Percentiles rank a stretch among this genome's conserved stretches.
These are phyloP conservation scores for Coccomyxa subellipsoidea DNA, from an alignment of 163 green algal genomes.

Conservation along the genomic window DNA sequence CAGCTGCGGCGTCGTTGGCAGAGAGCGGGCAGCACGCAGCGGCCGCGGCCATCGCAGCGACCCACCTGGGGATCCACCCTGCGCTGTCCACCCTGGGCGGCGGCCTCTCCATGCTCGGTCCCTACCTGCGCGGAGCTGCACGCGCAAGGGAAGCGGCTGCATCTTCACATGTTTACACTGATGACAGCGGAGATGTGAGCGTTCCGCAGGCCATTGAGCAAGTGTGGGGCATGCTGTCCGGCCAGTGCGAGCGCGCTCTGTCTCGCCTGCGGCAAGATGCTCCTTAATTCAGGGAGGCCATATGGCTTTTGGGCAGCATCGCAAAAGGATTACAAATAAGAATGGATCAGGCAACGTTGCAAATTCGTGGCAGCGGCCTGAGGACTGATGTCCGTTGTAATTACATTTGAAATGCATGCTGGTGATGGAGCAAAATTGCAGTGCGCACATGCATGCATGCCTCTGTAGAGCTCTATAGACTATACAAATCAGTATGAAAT, in stretches of 20 bases:
- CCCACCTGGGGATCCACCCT: conserved; percentile 2
- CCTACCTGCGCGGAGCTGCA: not conserved
- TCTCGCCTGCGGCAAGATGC: not conserved
- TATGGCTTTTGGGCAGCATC: not conserved
- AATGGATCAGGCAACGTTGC: not conserved
- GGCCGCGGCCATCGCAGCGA: not conserved
- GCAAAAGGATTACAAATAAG: not conserved
- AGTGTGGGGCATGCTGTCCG: conserved; percentile 1
- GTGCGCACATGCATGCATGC: too few species aligned
- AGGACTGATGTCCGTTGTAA: not conserved
- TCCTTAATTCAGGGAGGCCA: not conserved
- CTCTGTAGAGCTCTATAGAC: too few species aligned
- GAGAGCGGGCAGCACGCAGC: not conserved
- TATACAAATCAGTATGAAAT: too few species aligned
- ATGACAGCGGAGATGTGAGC: not conserved
- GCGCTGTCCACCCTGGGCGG: not conserved
- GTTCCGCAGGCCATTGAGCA: not conserved
- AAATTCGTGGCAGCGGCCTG: not conserved
- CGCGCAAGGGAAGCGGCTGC: not conserved
- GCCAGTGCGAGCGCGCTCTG: not conserved
- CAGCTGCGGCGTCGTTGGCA: not conserved
- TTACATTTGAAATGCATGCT: too few species aligned
- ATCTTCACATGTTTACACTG: not conserved
- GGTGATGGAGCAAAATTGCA: too few species aligned
- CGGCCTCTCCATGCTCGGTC: not conserved